These are phyloP conservation scores for Furcasterigmium furcatum DNA, from an alignment of 2,329 filamentous ascomycete genomes.

Conservation along the genomic window DNA sequence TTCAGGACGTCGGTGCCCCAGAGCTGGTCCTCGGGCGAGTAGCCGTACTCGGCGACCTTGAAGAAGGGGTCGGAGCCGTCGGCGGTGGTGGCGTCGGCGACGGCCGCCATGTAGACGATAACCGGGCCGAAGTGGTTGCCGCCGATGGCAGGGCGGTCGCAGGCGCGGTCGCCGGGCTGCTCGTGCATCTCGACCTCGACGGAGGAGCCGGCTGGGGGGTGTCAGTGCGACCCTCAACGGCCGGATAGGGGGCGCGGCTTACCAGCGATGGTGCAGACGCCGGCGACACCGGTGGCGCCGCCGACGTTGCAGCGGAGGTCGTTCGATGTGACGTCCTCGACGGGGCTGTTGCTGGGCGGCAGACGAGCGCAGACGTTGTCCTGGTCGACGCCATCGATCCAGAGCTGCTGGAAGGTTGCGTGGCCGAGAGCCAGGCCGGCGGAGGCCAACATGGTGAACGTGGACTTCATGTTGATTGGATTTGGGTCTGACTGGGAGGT, in stretches of 20 bases:
- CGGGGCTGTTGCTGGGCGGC: constrained; percentile 32
- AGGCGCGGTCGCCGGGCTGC: constrained; percentile 36
- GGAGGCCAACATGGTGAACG: constrained; percentile 9
- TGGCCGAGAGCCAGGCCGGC: constrained; percentile 28
- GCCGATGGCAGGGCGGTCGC: constrained; percentile 44
- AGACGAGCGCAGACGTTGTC: constrained; percentile 10
- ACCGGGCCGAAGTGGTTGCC: constrained; percentile 50
- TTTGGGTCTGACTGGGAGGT: background rate
- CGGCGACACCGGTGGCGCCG: constrained; percentile 26
- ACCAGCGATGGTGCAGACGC: constrained; percentile 14
- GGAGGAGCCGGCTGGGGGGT: constrained; percentile 25
- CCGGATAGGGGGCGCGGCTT: background rate
- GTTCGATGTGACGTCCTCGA: constrained; percentile 31
- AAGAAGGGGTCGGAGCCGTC: constrained; percentile 43
- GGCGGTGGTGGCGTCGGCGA: constrained; percentile 39
- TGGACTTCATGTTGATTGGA: constrained; percentile 9
- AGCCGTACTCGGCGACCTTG: constrained; percentile 45
- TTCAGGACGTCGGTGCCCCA: constrained; percentile 6
- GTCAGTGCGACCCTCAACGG: too few species aligned
- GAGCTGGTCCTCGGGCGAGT: constrained; percentile 13
- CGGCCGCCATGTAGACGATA: constrained; percentile 44
- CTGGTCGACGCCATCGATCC: constrained; percentile 32
- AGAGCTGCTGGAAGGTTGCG: constrained; percentile 47
- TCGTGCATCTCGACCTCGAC: constrained; percentile 46
- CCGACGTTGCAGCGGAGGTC: constrained; percentile 40